phyloP scores from a whole-genome alignment of 106 monocot genomes.

The Dendrobium catenatum region DNA sequence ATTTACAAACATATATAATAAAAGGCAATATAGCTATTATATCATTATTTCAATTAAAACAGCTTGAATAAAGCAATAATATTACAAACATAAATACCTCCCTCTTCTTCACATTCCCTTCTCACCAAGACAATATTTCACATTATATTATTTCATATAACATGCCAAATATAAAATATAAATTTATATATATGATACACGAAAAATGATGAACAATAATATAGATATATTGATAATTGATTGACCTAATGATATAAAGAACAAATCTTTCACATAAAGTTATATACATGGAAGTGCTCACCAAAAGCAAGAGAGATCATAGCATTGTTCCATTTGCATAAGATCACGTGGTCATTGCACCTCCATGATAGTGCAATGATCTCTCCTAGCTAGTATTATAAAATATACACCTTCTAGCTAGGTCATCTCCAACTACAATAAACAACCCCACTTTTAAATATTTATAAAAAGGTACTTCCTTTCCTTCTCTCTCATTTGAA shows the following conservation, averaged over 20 bases:
- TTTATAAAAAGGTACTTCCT: background rate
- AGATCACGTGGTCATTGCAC: background rate
- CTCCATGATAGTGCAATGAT: conserved; percentile 64
- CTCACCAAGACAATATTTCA: background rate
- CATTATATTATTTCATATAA: background rate
- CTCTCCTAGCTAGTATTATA: conserved; percentile 15
- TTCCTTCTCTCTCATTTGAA: background rate
- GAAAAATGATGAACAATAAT: background rate
- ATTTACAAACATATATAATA: no score
- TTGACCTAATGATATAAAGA: no score
- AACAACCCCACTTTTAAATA: conserved; percentile 4
- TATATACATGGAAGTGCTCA: background rate
- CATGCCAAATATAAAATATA: background rate
- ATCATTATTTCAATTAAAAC: background rate
- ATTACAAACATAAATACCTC: background rate
- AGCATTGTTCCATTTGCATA: background rate
- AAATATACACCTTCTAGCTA: background rate
- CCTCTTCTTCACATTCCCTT: conserved; percentile 6
- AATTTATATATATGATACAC: background rate
- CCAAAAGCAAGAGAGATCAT: background rate
- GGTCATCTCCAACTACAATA: background rate
- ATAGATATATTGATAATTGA: background rate
- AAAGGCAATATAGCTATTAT: background rate
- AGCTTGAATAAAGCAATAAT: background rate
- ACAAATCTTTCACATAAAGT: no score